Base-by-base conservation (phyloP, 1,284 basidiomycete genomes). In the Athelia psychrophila region DNA sequence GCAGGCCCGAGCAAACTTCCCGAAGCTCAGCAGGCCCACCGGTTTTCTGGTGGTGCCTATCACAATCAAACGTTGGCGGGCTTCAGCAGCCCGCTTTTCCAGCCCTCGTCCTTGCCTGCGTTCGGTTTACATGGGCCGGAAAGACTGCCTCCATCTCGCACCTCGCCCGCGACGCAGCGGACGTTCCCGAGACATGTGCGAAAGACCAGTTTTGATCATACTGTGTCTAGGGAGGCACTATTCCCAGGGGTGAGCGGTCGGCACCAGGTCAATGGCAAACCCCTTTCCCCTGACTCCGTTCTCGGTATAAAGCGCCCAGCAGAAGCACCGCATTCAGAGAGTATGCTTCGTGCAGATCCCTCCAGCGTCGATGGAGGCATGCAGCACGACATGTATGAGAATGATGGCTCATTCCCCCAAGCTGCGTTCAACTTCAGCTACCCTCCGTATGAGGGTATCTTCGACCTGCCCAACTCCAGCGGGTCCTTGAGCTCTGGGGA, bases 171-270 rank as follows among this genome's bases (percentile, higher is more conserved):
- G 55, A 69, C 80, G 60, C 76, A 72, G 59, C 77, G 78, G 56
- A 74, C 81, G 5, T 93, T 91, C 69, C 86, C 92, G 48, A 81
- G 86, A 54, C 86, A 89, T 63, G 89, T 94, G 52, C 83, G 93
- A 56, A 94, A 95, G 76, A 93, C 93, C 44, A 93, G 90, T 68
- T 95, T 94, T 65, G 93, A 95, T 70, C 93, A 94, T 68, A 93
- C 92, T 1, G 84, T 94, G 25, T 77, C 80, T 35, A 80, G 80
- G 59, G 81, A 88, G 57, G 82, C 80, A 42, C 78, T 85, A 51
- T 71, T 84, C 55, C 64, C 74, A 32, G 79, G 77, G 48, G 67
- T 82, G 51, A 77, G 75, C 60, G 86, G 85, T 55, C 75, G 88
- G 50, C 88, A 91, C 70, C 88, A 91, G 65, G 82, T 89, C 56